A percentile compares a stretch with the other conserved stretches of the same genome.
Conservation (phyloP, 352 stramenopile genomes). For the Stramenopiles sp. region DNA sequence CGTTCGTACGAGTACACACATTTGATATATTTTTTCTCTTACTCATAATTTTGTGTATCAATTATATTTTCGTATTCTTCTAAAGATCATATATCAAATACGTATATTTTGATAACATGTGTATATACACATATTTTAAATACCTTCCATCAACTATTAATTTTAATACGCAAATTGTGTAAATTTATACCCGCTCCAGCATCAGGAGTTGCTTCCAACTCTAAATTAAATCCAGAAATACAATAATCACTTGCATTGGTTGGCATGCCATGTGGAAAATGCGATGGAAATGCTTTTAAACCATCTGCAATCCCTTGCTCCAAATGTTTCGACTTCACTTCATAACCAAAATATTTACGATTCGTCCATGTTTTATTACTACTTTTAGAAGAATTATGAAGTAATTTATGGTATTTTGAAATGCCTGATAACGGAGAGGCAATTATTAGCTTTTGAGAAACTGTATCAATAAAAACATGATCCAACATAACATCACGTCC, state of each 20-base stretch:
- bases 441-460: background rate
- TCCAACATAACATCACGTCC: background rate
- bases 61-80: no score
- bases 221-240: background rate
- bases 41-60: no score
- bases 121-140: no score
- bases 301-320: background rate
- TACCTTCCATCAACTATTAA: background rate
- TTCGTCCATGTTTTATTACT: background rate
- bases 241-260: background rate
- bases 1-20: no score
- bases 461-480: background rate
- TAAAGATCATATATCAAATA: no score
- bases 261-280: background rate
- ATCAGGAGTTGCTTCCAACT: background rate
- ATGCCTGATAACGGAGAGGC: background rate
- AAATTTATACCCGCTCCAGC: background rate
- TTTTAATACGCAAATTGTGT: background rate
- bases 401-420: background rate
- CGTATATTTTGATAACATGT: no score
- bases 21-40: no score
- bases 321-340: background rate
- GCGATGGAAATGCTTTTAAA: background rate
- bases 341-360: background rate
- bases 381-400: background rate